Percentiles rank a stretch among this genome's conserved stretches.
phyloP scores from a whole-genome alignment of 2,329 filamentous ascomycete species.

The Thelonectria discophora region DNA sequence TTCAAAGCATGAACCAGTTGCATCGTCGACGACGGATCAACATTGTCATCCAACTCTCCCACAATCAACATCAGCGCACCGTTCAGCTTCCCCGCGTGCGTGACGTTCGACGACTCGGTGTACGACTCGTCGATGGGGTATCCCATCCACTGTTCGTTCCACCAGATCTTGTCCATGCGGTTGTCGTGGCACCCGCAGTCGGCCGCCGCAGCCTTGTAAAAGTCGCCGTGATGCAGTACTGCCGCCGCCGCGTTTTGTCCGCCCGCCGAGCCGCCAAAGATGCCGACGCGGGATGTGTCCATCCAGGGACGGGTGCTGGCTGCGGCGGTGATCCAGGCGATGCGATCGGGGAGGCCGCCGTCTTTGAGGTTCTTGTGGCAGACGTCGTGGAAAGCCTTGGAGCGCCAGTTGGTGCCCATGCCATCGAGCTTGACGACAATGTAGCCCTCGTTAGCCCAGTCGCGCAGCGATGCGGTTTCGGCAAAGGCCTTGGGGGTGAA shows the following conservation, averaged over 20 bases:
- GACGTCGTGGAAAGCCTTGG: slow-evolving; percentile 44
- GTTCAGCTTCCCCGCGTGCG: slow-evolving; percentile 41
- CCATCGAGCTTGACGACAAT: slow-evolving; percentile 44
- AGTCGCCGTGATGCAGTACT: slow-evolving; percentile 41
- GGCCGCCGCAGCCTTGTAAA: slow-evolving; percentile 43
- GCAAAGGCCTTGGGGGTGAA: slow-evolving; percentile 40
- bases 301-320: slow-evolving; percentile 41
- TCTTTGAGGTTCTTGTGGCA: slow-evolving; percentile 45
- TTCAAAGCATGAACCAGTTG: slow-evolving; percentile 42
- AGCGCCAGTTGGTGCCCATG: slow-evolving; percentile 46
- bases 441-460: slow-evolving; percentile 44
- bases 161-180: slow-evolving; percentile 44
- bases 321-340: slow-evolving; percentile 43
- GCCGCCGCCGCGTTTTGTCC: slow-evolving; percentile 43
- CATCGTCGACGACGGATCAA: slow-evolving; percentile 44
- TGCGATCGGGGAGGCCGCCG: slow-evolving; percentile 43
- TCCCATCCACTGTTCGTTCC: slow-evolving; percentile 47
- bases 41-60: slow-evolving; percentile 43
- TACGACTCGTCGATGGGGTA: slow-evolving; percentile 45
- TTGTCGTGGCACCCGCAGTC: slow-evolving; percentile 46
- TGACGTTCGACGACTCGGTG: slow-evolving; percentile 40
- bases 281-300: slow-evolving; percentile 42
- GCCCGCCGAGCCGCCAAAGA: slow-evolving; percentile 44
- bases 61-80: slow-evolving; percentile 43
- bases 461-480: slow-evolving; percentile 23